Evolutionary conservation across 495 filamentous ascomycete genomes (phyloP).

Genomic region (Letharia columbiana): DNA sequence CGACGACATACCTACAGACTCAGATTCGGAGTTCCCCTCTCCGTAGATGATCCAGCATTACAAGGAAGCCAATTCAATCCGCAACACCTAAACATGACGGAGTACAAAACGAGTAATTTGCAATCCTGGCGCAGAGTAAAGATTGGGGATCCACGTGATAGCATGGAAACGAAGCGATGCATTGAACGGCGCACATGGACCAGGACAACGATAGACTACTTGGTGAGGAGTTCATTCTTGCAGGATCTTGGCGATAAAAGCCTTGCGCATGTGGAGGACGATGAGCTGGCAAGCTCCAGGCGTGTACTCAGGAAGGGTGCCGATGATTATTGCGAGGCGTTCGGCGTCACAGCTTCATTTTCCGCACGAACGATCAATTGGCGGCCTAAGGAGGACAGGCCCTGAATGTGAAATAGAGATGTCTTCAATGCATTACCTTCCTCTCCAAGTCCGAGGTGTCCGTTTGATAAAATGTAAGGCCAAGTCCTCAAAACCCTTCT

Average conservation of each 20-base stretch:
- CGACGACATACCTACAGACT: slow-evolving; percentile 23
- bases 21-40: slow-evolving; percentile 21
- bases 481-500: neutral
- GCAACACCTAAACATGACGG: slow-evolving; percentile 4
- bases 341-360: neutral
- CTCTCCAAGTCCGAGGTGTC: neutral
- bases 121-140: slow-evolving; percentile 6
- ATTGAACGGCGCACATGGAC: slow-evolving; percentile 12
- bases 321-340: neutral
- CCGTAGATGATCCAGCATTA: slow-evolving; percentile 8
- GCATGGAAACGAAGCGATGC: slow-evolving; percentile 13
- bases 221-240: neutral
- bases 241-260: neutral
- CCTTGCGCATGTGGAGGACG: slow-evolving; percentile 1
- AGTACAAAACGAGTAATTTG: neutral
- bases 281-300: slow-evolving; percentile 12
- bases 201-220: slow-evolving; percentile 11
- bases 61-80: neutral
- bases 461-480: neutral
- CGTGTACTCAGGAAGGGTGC: slow-evolving; percentile 3
- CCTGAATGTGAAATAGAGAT: neutral
- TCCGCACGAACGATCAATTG: neutral
- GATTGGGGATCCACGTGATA: neutral
- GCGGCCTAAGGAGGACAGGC: neutral
- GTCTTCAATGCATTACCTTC: slow-evolving; percentile 1